phyloP scores from a whole-genome alignment of 139 green algal genomes.

The Picochlorum costavermella region DNA sequence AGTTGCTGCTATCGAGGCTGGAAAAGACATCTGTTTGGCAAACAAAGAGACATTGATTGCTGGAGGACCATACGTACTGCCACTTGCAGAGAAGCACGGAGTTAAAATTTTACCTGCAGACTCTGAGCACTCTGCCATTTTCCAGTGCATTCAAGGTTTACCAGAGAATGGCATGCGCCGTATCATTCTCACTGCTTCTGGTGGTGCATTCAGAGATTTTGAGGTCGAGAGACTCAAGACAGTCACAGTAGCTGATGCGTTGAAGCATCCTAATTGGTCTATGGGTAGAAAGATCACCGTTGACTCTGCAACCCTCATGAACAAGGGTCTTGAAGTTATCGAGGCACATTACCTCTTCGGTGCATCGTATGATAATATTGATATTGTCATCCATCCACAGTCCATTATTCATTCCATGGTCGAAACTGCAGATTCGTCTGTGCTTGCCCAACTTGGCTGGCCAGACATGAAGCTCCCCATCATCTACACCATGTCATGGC shows the following conservation, averaged over 20 bases:
- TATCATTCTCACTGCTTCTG: slow-evolving; percentile 96
- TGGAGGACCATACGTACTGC: slow-evolving; percentile 85
- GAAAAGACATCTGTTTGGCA: slow-evolving; percentile 98
- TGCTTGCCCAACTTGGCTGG: slow-evolving; percentile 95
- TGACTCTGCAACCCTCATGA: slow-evolving; percentile 97
- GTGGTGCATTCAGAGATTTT: slow-evolving; percentile 96
- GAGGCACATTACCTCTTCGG: slow-evolving; percentile 99
- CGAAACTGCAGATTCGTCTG: slow-evolving; percentile 88
- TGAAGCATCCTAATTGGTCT: slow-evolving; percentile 90
- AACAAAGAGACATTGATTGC: slow-evolving; percentile 99
- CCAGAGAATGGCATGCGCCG: slow-evolving; percentile 86
- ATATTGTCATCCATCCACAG: slow-evolving; percentile 99
- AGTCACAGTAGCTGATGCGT: slow-evolving; percentile 53
- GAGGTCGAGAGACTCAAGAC: slow-evolving; percentile 82
- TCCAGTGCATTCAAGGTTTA: slow-evolving; percentile 92
- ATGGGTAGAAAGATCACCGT: slow-evolving; percentile 99
- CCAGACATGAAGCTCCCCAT: slow-evolving; percentile 99
- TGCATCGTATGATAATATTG: slow-evolving; percentile 95
- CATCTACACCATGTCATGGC: slow-evolving; percentile 98
- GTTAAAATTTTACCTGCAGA: slow-evolving; percentile 95
- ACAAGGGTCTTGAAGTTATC: slow-evolving; percentile 97
- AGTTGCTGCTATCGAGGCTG: slow-evolving; percentile 87
- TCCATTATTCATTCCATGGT: slow-evolving; percentile 99
- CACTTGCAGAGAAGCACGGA: slow-evolving; percentile 80
- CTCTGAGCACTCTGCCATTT: slow-evolving; percentile 95